phyloP scores from a whole-genome alignment of 108 stramenopile species.

The Hondaea fermentalgiana region DNA sequence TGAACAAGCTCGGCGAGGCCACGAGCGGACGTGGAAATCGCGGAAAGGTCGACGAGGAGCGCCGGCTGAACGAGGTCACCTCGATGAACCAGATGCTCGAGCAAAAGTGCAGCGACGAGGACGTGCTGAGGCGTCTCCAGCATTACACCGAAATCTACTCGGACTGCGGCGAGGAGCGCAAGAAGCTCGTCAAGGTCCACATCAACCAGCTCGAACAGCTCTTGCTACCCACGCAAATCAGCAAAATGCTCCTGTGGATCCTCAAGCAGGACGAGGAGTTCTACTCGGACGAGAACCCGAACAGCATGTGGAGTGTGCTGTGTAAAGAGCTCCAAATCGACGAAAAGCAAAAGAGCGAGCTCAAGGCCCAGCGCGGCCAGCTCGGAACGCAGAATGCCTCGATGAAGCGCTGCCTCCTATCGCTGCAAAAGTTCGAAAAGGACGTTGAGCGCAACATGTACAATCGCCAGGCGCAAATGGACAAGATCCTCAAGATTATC shows the following conservation, averaged over 20 bases:
- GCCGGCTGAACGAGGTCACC: not conserved
- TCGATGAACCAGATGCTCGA: conserved; percentile 16
- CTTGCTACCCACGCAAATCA: not conserved
- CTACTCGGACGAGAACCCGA: not conserved
- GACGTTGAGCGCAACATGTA: not conserved
- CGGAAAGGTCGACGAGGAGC: not conserved
- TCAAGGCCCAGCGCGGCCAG: not conserved
- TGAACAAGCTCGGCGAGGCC: conserved; percentile 7
- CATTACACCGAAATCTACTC: conserved; percentile 4
- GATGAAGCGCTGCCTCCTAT: not conserved
- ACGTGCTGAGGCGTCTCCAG: not conserved
- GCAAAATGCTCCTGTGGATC: conserved; percentile 10
- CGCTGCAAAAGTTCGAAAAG: not conserved
- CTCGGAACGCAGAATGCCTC: not conserved
- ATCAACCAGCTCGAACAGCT: conserved; percentile 16
- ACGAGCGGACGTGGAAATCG: conserved; percentile 8
- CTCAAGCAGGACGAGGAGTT: not conserved
- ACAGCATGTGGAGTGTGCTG: conserved; percentile 6
- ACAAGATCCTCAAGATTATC: not conserved
- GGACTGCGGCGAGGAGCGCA: conserved; percentile 2
- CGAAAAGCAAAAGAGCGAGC: not conserved
- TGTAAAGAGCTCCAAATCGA: not conserved
- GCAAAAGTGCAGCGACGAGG: conserved; percentile 16
- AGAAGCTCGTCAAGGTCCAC: conserved; percentile 16
- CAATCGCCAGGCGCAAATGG: not conserved